Conservation (phyloP, 495 filamentous ascomycete genomes). For the Aspergillus haitiensis region DNA sequence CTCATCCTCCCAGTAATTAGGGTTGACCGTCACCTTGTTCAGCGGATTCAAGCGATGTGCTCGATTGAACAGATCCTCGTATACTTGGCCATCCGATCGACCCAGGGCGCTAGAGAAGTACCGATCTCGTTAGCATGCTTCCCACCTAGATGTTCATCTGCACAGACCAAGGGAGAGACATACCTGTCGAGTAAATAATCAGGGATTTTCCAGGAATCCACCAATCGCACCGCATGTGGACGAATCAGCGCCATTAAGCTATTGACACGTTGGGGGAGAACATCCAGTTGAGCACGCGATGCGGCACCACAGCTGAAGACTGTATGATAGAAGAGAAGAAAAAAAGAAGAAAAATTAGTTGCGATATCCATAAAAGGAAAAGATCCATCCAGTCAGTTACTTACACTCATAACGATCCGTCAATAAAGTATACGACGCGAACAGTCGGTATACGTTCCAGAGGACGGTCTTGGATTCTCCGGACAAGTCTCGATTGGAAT, state of each 20-base stretch:
- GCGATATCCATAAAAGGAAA: background rate
- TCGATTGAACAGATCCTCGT: conserved; percentile 49
- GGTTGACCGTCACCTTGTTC: conserved; percentile 48
- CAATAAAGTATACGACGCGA: conserved; percentile 46
- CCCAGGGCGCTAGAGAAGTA: conserved; percentile 38
- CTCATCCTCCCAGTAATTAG: conserved; percentile 50
- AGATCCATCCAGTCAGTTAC: background rate
- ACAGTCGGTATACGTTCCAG: conserved; percentile 43
- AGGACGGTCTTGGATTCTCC: conserved; percentile 26
- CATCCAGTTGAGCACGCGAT: conserved; percentile 32
- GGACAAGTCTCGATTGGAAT: conserved; percentile 28
- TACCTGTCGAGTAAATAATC: conserved; percentile 50
- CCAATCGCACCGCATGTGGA: conserved; percentile 49
- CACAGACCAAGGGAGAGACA: background rate
- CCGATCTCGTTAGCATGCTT: no score
- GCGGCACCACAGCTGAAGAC: conserved; percentile 43
- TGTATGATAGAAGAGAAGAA: background rate
- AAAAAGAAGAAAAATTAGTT: background rate
- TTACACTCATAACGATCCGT: conserved; percentile 36
- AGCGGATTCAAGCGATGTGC: conserved; percentile 50
- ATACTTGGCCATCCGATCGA: conserved; percentile 48
- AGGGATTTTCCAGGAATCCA: conserved; percentile 51
- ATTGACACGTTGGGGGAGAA: conserved; percentile 36
- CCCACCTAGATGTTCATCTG: no score
- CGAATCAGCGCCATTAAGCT: conserved; percentile 43